Percentiles rank a stretch among this genome's conserved stretches.
These are phyloP conservation scores for Trichoderma lentiforme DNA, from an alignment of 2,329 filamentous ascomycete genomes.

Conservation along the genomic window DNA sequence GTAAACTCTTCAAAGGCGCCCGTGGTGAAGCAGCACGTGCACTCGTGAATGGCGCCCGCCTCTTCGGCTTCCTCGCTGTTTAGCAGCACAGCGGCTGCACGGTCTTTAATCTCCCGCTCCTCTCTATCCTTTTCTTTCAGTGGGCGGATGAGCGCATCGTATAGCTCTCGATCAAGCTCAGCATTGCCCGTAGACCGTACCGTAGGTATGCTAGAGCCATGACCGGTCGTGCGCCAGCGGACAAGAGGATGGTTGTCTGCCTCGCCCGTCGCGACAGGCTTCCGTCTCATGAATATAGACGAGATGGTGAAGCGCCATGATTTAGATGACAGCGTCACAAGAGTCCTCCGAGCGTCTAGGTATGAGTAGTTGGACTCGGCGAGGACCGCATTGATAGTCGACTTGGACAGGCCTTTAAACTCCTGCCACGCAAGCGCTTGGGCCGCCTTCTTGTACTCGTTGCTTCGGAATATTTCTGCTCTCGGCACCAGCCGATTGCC, in stretches of 20 bases:
- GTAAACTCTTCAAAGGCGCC: slow-evolving; percentile 71
- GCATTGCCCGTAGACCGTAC: slow-evolving; percentile 63
- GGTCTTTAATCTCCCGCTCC: slow-evolving; percentile 50
- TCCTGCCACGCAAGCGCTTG: slow-evolving; percentile 67
- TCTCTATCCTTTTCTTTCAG: slow-evolving; percentile 44
- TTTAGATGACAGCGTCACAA: slow-evolving; percentile 65
- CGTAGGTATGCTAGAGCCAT: slow-evolving; percentile 55
- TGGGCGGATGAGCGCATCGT: slow-evolving; percentile 53
- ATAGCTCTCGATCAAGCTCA: slow-evolving; percentile 62
- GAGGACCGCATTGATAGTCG: slow-evolving; percentile 73
- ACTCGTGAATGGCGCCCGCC: slow-evolving; percentile 60
- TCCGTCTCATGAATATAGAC: slow-evolving; percentile 65
- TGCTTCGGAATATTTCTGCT: slow-evolving; percentile 65
- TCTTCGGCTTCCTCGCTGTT: slow-evolving; percentile 59
- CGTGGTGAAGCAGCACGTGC: slow-evolving; percentile 73
- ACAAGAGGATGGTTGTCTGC: slow-evolving; percentile 61
- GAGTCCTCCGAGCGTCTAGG: slow-evolving; percentile 64
- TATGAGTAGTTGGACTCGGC: slow-evolving; percentile 81
- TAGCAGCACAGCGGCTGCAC: slow-evolving; percentile 48
- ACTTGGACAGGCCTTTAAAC: slow-evolving; percentile 70
- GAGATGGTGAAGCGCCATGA: slow-evolving; percentile 76
- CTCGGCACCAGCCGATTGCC: slow-evolving; percentile 40
- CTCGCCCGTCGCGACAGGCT: slow-evolving; percentile 50
- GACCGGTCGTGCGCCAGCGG: slow-evolving; percentile 55
- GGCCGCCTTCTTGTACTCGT: slow-evolving; percentile 66